Base-by-base conservation (phyloP, 305 asterid genomes). In the Lippia alba region DNA sequence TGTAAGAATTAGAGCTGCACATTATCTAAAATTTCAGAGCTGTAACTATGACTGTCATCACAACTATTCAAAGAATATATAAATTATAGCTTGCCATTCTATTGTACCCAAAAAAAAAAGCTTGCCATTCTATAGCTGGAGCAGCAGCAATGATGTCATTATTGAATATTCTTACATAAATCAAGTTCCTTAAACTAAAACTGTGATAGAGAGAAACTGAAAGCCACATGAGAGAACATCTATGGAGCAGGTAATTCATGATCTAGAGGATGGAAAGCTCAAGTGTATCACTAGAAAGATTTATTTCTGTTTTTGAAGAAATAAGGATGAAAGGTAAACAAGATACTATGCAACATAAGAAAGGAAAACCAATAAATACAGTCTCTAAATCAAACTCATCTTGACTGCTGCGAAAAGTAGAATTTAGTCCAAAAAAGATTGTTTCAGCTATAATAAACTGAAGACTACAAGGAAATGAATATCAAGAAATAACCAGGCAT, bases 1-100 rank as follows among this genome's bases (percentile, higher is more conserved):
- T 44, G 59, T 55, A 64, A 61, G 73, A 66, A 66, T 45, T 24
- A 53, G 54, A 55, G 56, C 12, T 7, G 46, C 32, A 71, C 33
- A 61, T 30, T 36, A 33, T 14, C 44, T 50, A 12, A 39, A 69
- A 1, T 20, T 30, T 32, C 45, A 19, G 57, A 60, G 45, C 55
- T 16, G 72, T 66, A 56, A 45, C 19, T 20, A 74, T 54, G 36
- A 19, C 32, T 48, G 9, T 63, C 39, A 44, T 15, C 44, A 54
- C 19, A 36, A 55, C 44, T 15, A 59, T 1, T 71, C 6, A 10
- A 71, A 46, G 60, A 51, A 44, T 36, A 65, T 36, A 65, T n/a
- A 60, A 18, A 19, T 36, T 50, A 66, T 63, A 59, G 4, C 66
- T 48, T 45, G 48, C 46, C 39, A 59, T 16, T 62, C 46, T 59